Conservation (phyloP, 1,139 yeast species). For the Yamadazyma kanchanaburiensis region DNA sequence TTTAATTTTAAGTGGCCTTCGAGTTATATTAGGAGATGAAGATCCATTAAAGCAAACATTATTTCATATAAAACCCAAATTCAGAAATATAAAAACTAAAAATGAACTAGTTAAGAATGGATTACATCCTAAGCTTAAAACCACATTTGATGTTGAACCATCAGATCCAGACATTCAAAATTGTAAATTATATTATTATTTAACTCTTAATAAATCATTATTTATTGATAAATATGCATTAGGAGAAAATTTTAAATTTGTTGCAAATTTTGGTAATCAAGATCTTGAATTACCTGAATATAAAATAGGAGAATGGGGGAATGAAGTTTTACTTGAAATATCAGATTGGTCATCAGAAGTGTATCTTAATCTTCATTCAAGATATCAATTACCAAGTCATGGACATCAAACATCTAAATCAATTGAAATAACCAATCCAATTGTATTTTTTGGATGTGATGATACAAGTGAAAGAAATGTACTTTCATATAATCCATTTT, state of each 20-base stretch:
- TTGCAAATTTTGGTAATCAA: conserved; percentile 28
- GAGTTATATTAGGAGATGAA: conserved; percentile 22
- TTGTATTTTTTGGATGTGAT: conserved; percentile 33
- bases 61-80: conserved; percentile 44
- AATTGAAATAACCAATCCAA: conserved; percentile 16
- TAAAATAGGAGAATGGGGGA: conserved; percentile 39
- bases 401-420: conserved; percentile 7
- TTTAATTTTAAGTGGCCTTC: conserved; percentile 31
- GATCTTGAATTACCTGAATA: conserved; percentile 46
- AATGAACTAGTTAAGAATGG: conserved; percentile 26
- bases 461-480: conserved; percentile 22
- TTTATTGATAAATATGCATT: conserved; percentile 44
- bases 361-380: conserved; percentile 33
- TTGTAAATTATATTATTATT: conserved; percentile 34
- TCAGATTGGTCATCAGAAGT: conserved; percentile 10
- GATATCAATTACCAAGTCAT: conserved; percentile 33
- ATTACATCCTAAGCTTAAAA: conserved; percentile 31
- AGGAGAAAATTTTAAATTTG: conserved; percentile 16
- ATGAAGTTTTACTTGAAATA: conserved; percentile 33
- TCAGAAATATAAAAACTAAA: conserved; percentile 17
- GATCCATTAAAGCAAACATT: conserved; percentile 31
- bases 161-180: conserved; percentile 22
- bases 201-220: conserved; percentile 29
- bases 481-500: conserved; percentile 36
- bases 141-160: conserved; percentile 13